phyloP scores from a whole-genome alignment of 352 stramenopile genomes.

The Pythium dissotocum region DNA sequence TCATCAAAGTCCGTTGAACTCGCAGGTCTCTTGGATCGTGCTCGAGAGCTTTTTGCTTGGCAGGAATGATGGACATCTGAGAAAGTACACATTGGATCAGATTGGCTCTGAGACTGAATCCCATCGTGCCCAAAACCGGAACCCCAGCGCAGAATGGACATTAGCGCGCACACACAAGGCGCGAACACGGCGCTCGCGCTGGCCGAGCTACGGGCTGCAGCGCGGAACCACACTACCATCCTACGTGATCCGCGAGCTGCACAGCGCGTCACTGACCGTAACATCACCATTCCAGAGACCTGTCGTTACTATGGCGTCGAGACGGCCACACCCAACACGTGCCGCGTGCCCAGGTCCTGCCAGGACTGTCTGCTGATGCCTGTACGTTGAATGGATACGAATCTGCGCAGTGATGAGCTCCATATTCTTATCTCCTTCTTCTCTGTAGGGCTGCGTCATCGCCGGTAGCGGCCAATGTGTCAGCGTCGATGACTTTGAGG shows the following conservation, averaged over 20 bases:
- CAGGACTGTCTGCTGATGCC: slow-evolving; percentile 1
- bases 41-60: too few relatives aligned
- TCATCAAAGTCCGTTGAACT: too few relatives aligned
- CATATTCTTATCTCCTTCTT: too few relatives aligned
- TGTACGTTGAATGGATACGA: neutral
- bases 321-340: neutral
- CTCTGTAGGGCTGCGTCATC: neutral
- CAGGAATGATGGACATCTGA: neutral
- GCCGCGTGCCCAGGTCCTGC: slow-evolving; percentile 2
- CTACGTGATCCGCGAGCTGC: too few relatives aligned
- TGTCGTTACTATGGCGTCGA: too few relatives aligned
- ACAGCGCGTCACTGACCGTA: too few relatives aligned
- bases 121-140: too few relatives aligned
- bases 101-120: neutral
- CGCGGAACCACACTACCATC: neutral
- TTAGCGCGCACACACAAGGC: too few relatives aligned
- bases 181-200: neutral
- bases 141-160: neutral
- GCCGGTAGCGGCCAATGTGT: too few relatives aligned
- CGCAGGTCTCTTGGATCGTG: too few relatives aligned
- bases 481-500: too few relatives aligned
- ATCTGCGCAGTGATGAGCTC: neutral
- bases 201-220: neutral
- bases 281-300: too few relatives aligned
- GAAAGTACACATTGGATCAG: neutral